These are phyloP conservation scores for Inonotus obliquus DNA, from an alignment of 1,284 basidiomycete genomes.

Conservation along the genomic window DNA sequence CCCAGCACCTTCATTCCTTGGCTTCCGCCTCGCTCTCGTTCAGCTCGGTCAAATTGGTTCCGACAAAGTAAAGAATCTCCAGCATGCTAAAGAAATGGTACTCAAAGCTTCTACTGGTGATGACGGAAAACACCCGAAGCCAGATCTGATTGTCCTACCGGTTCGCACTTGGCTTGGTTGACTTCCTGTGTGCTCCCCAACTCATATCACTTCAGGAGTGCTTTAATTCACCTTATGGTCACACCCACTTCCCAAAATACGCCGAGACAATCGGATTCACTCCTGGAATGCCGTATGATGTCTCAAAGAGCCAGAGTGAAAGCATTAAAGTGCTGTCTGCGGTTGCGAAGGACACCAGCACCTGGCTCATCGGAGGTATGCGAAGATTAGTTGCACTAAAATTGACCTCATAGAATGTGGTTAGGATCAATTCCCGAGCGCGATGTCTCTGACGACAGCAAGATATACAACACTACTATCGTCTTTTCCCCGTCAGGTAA, in stretches of 20 bases:
- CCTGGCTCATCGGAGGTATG: constrained; percentile 90
- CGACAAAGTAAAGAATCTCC: constrained; percentile 73
- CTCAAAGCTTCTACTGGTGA: constrained; percentile 55
- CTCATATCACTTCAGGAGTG: constrained; percentile 66
- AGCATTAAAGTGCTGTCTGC: constrained; percentile 81
- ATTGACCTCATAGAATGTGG: not conserved
- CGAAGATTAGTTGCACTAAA: not conserved
- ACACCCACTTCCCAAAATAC: constrained; percentile 78
- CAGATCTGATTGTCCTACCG: constrained; percentile 85
- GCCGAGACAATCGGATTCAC: constrained; percentile 74
- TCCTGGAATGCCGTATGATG: constrained; percentile 53
- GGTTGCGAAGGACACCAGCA: constrained; percentile 74
- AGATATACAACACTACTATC: constrained; percentile 90
- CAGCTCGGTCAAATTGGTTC: constrained; percentile 72
- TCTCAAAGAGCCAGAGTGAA: constrained; percentile 60
- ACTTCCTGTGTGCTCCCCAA: not conserved
- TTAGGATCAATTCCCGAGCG: constrained; percentile 88
- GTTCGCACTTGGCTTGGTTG: constrained; percentile 37
- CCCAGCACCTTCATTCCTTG: constrained; percentile 45
- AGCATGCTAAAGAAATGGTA: constrained; percentile 78
- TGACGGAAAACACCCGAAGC: constrained; percentile 42
- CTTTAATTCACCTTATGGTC: constrained; percentile 97
- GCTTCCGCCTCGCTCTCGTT: constrained; percentile 82
- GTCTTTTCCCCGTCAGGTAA: constrained; percentile 85
- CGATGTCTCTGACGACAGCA: constrained; percentile 50